These are phyloP conservation scores for Lyophyllum semitale DNA, from an alignment of 768 basidiomycete species.

Conservation along the genomic window DNA sequence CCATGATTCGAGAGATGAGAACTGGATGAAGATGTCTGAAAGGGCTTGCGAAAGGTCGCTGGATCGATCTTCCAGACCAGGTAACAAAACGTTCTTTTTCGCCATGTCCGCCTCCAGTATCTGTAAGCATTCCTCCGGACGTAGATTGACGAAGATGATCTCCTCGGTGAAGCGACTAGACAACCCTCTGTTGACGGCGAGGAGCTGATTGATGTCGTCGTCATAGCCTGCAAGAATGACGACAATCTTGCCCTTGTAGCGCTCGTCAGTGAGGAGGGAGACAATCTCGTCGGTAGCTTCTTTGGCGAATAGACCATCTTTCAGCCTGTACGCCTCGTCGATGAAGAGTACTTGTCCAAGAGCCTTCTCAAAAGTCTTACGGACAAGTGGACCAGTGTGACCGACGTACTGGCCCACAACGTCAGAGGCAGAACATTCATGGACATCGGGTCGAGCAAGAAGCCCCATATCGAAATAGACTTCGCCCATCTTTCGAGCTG, in stretches of 20 bases:
- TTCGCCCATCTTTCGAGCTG: conserved; percentile 61
- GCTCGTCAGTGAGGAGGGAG: conserved; percentile 57
- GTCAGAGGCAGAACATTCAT: conserved; percentile 71
- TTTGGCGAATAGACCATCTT: conserved; percentile 62
- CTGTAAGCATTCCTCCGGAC: conserved; percentile 46
- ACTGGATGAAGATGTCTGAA: conserved; percentile 33
- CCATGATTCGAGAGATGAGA: conserved; percentile 56
- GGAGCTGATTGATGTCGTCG: conserved; percentile 61
- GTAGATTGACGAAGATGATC: conserved; percentile 55
- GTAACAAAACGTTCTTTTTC: conserved; percentile 41
- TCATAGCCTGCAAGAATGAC: conserved; percentile 75
- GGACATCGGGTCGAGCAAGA: conserved; percentile 45
- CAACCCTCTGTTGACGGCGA: conserved; percentile 61
- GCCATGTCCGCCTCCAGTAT: conserved; percentile 49
- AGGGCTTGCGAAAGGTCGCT: conserved; percentile 34
- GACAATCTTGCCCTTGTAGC: conserved; percentile 58
- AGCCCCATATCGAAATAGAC: conserved; percentile 68
- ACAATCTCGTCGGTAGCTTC: conserved; percentile 78
- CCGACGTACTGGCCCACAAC: conserved; percentile 71
- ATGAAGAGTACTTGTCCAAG: conserved; percentile 70
- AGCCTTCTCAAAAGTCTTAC: conserved; percentile 60
- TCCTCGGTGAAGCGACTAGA: conserved; percentile 70
- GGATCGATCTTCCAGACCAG: conserved; percentile 36
- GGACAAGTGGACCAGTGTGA: conserved; percentile 71
- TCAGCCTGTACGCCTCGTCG: conserved; percentile 70